Evolutionary conservation across 2,329 filamentous ascomycete genomes (phyloP), one percentile per base, ranked within the genome.

Genomic region (Paecilomyces sp.): DNA sequence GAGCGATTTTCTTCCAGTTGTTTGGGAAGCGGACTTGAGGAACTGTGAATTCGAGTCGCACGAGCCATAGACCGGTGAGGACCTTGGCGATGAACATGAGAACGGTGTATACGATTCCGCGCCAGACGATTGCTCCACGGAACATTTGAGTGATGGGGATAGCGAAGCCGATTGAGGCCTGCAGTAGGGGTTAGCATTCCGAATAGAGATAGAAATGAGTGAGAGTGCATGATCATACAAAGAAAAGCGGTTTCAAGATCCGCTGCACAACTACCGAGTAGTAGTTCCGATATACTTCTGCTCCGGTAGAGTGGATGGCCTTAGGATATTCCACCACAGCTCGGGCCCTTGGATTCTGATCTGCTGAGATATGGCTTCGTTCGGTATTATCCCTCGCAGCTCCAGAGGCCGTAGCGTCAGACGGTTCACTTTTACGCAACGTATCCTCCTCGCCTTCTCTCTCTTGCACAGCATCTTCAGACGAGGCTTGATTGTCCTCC

Each of bases 91-190:
- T 56, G 0, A 80, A 68, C 90, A 94, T 94, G 3, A 94, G 74
- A 0, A 87, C 63, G 0, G 87, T 80, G 66, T 92, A 94, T 0
- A 92, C 80, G 0, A 92, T 62, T 0, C 90, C 90, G 11, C 85
- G 83, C 90, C 89, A 94, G 1, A 92, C 74, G 0, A 89, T 79
- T 0, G 75, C 67, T 0, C 83, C 83, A 0, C 71, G 70, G 65
- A 92, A 93, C 79, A 94, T 85, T 5, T 83, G 75, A 0, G 82
- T 84, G 31, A 93, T 87, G 0, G 90, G 90, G 1, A 94, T 89
- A 0, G 89, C 87, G 68, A 93, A 92, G 0, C 90, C 90, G 36
- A 93, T 88, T 0, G 82, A 85, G 1, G 82, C 70, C 72, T 75
- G 25, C 5, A 11, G 13, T 33, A 8, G 53, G 34, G 51, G 11